These are phyloP conservation scores for Colletotrichum tropicicola DNA, from an alignment of 2,329 filamentous ascomycete species.

Conservation along the genomic window DNA sequence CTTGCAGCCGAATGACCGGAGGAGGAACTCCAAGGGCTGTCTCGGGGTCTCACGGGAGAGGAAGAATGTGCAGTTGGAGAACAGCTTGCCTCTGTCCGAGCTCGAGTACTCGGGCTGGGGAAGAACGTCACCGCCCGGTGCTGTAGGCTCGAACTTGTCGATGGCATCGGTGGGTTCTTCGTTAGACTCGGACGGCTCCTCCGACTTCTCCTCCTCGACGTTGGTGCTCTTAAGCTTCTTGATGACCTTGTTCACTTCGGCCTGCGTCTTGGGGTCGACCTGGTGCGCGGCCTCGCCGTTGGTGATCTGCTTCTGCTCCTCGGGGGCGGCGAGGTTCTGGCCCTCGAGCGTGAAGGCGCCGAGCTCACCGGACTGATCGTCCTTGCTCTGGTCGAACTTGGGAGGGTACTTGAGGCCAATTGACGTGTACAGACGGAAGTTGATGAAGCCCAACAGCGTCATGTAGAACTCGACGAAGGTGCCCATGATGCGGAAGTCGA, in stretches of 20 bases:
- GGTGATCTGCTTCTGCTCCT: constrained; percentile 61
- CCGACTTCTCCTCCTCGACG: constrained; percentile 51
- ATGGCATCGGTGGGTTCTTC: constrained; percentile 67
- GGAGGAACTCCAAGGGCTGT: constrained; percentile 89
- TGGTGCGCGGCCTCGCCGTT: constrained; percentile 59
- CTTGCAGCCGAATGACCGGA: constrained; percentile 95
- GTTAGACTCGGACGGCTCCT: constrained; percentile 49
- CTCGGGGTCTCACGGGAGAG: constrained; percentile 93
- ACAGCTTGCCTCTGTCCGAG: constrained; percentile 77
- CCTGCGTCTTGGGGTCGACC: constrained; percentile 70
- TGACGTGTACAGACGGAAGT: constrained; percentile 92
- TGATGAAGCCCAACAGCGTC: constrained; percentile 93
- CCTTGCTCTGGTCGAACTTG: constrained; percentile 87
- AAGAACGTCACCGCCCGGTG: constrained; percentile 85
- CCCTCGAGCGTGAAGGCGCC: constrained; percentile 92
- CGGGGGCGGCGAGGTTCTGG: constrained; percentile 64
- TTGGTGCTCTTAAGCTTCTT: constrained; percentile 70
- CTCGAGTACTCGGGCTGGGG: constrained; percentile 77
- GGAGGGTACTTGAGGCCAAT: constrained; percentile 94
- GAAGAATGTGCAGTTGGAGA: constrained; percentile 89
- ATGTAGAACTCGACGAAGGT: constrained; percentile 99
- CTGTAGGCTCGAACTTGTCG: constrained; percentile 90
- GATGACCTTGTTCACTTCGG: constrained; percentile 75
- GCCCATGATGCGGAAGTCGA: constrained; percentile 99
- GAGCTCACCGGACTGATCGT: constrained; percentile 89